Conservation (phyloP, 2,329 filamentous ascomycete genomes). For the Exophiala lecanii-corni region DNA sequence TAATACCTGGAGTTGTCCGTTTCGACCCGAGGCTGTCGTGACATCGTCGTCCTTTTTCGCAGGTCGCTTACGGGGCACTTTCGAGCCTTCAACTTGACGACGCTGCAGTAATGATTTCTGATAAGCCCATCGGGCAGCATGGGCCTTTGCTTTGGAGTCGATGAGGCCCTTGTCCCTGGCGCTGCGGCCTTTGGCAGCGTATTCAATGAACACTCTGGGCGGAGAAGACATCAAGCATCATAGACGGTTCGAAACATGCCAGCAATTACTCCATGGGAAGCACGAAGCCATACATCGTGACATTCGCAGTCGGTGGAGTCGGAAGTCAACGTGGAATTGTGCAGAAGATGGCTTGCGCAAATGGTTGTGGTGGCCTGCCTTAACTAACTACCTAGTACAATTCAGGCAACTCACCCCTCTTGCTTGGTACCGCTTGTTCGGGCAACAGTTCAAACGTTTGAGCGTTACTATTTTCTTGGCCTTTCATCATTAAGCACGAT, state of each 20-base stretch:
- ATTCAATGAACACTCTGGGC: constrained; percentile 3
- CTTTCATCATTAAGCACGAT: no score
- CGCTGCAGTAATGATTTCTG: constrained; percentile 1
- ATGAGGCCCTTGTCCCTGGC: constrained; percentile 2
- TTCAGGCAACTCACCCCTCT: no score
- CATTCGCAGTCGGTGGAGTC: no score
- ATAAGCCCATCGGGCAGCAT: constrained; percentile 3
- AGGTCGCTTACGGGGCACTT: background rate
- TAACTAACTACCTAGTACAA: no score
- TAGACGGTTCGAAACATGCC: background rate
- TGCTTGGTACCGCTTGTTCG: no score
- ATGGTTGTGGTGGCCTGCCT: no score
- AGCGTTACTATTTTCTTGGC: no score
- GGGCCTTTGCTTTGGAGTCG: background rate
- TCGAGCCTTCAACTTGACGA: background rate
- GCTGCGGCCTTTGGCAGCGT: constrained; percentile 2
- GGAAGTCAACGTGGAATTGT: no score
- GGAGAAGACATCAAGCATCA: constrained; percentile 1
- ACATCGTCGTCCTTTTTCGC: background rate
- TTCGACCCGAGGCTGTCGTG: background rate
- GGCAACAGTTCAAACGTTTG: no score
- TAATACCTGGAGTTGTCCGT: background rate
- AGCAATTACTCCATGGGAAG: background rate
- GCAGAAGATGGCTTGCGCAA: no score
- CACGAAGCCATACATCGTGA: no score